phyloP scores from a whole-genome alignment of 495 filamentous ascomycete genomes.

The Copromyces sp. region DNA sequence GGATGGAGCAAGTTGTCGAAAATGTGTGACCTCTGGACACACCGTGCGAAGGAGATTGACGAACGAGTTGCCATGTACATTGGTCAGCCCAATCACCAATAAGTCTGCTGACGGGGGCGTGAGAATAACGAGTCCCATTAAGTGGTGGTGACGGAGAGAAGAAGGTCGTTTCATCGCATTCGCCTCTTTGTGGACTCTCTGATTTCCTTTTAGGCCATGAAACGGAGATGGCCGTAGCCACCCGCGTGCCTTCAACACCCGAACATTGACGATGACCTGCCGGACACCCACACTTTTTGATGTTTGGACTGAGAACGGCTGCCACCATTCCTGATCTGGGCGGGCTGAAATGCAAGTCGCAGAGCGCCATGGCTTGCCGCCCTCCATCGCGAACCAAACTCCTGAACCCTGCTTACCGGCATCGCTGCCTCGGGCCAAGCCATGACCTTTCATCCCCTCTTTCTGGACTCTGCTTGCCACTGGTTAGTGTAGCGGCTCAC shows the following conservation, averaged over 20 bases:
- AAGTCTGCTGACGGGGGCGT: background rate
- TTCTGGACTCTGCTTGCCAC: background rate
- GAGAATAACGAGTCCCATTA: background rate
- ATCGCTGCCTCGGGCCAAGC: background rate
- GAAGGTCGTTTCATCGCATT: background rate
- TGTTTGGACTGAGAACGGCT: background rate
- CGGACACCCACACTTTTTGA: background rate
- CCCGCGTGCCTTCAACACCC: background rate
- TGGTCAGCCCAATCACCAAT: background rate
- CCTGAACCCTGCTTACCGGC: background rate
- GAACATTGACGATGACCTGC: background rate
- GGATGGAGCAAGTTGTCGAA: background rate
- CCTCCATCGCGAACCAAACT: background rate
- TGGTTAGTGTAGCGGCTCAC: background rate
- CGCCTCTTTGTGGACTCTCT: background rate
- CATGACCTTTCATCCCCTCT: background rate
- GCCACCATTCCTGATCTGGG: slow-evolving; percentile 6
- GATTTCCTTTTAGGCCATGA: background rate
- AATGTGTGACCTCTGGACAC: background rate
- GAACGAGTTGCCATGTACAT: background rate
- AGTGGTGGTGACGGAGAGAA: background rate
- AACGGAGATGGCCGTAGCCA: background rate
- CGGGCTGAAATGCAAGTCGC: slow-evolving; percentile 12
- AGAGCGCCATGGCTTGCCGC: slow-evolving; percentile 3
- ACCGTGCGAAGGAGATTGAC: background rate